phyloP scores from a whole-genome alignment of 2,329 filamentous ascomycete species.

The Penicillium vulpinum region DNA sequence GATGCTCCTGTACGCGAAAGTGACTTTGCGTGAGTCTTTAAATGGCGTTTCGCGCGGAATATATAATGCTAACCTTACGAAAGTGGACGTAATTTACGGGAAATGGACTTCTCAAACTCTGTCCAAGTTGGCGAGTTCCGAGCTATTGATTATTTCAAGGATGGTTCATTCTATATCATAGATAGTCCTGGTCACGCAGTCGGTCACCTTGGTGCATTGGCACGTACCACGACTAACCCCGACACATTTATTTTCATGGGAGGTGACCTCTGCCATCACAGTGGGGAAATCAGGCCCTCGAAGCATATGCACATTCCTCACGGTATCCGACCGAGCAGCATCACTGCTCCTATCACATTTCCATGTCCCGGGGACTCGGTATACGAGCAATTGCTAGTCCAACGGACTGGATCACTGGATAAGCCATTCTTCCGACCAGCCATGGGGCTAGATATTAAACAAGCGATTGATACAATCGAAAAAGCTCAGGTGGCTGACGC shows the following conservation, averaged over 20 bases:
- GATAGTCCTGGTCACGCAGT: slow-evolving; percentile 40
- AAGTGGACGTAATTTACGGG: slow-evolving; percentile 13
- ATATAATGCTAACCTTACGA: not conserved
- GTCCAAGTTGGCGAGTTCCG: slow-evolving; percentile 30
- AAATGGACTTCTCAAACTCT: slow-evolving; percentile 25
- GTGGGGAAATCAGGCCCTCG: slow-evolving; percentile 49
- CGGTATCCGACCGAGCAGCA: not conserved
- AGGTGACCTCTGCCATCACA: slow-evolving; percentile 51
- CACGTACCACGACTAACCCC: slow-evolving; percentile 39
- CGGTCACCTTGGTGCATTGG: slow-evolving; percentile 51
- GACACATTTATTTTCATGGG: slow-evolving; percentile 53
- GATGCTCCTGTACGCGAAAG: slow-evolving; percentile 42
- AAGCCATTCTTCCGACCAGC: slow-evolving; percentile 4
- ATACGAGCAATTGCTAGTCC: slow-evolving; percentile 5
- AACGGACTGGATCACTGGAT: not conserved
- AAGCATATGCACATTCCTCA: slow-evolving; percentile 31
- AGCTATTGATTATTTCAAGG: slow-evolving; percentile 46
- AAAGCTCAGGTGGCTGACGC: slow-evolving; percentile 30
- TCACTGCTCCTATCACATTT: slow-evolving; percentile 30
- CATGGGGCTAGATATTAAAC: not conserved
- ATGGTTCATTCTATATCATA: slow-evolving; percentile 47
- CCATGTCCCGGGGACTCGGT: slow-evolving; percentile 2
- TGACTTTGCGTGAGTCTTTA: slow-evolving; percentile 41
- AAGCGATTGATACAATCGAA: not conserved
- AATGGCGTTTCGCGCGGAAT: not conserved